Percentiles rank a stretch among this genome's conserved stretches.
Conservation (phyloP, 495 filamentous ascomycete genomes). For the Daldinia caldariorum region DNA sequence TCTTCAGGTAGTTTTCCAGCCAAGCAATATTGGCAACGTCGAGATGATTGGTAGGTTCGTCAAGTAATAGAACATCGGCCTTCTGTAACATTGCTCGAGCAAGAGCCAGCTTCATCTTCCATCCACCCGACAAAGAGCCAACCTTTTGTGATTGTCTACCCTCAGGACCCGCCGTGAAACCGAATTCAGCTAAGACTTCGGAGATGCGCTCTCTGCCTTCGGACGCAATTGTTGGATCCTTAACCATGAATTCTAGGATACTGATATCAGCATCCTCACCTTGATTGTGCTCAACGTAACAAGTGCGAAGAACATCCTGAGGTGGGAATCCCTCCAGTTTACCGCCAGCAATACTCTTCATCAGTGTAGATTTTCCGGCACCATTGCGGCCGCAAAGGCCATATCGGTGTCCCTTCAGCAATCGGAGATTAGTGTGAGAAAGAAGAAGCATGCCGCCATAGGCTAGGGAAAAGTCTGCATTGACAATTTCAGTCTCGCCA, state of each 20-base stretch:
- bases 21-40: conserved; percentile 97
- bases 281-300: conserved; percentile 99
- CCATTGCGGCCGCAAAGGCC: conserved; percentile 97
- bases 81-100: conserved; percentile 96
- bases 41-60: conserved; percentile 99
- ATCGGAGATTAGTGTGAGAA: conserved; percentile 92
- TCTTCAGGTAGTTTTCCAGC: conserved; percentile 94
- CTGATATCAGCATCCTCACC: conserved; percentile 95
- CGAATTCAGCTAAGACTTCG: conserved; percentile 85
- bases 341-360: conserved; percentile 93
- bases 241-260: conserved; percentile 88
- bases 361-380: conserved; percentile 96
- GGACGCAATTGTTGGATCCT: conserved; percentile 82
- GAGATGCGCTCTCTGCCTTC: conserved; percentile 82
- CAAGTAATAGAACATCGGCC: conserved; percentile 92
- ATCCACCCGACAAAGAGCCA: conserved; percentile 96
- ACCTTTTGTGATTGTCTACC: conserved; percentile 88
- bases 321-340: conserved; percentile 98
- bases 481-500: conserved; percentile 90
- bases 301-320: conserved; percentile 89
- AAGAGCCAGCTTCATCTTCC: conserved; percentile 99
- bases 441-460: conserved; percentile 99
- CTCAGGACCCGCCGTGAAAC: conserved; percentile 88
- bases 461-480: conserved; percentile 95
- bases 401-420: conserved; percentile 96